Conservation (phyloP, 768 basidiomycete genomes). For the Lactifluus piperatus region DNA sequence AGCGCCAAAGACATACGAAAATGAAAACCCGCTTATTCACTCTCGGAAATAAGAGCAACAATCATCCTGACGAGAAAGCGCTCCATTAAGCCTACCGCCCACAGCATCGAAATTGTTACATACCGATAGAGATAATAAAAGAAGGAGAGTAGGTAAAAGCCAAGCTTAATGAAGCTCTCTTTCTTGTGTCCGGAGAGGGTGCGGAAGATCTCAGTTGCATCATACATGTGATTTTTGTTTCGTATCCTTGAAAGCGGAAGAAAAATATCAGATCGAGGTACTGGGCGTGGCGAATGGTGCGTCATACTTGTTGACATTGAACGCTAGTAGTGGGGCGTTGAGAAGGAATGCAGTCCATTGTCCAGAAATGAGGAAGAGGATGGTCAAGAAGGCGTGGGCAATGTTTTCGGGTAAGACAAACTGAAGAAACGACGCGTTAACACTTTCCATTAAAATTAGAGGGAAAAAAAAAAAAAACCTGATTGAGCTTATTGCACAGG, state of each 20-base stretch:
- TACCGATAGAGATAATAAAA: constrained; percentile 89
- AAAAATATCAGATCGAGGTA: neutral
- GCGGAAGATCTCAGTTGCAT: constrained; percentile 98
- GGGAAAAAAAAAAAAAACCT: constrained; percentile 39
- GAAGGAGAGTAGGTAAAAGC: constrained; percentile 86
- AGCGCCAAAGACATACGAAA: neutral
- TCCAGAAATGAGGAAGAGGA: constrained; percentile 87
- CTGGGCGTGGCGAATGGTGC: neutral
- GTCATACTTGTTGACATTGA: constrained; percentile 89
- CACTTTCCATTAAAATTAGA: neutral
- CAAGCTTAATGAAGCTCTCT: constrained; percentile 91
- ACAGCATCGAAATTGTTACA: constrained; percentile 23
- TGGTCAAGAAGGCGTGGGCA: constrained; percentile 85
- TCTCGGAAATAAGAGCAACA: constrained; percentile 42
- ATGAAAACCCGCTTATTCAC: constrained; percentile 25
- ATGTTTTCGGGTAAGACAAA: constrained; percentile 96
- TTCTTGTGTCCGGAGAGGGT: constrained; percentile 91
- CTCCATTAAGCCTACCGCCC: neutral
- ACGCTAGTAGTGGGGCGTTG: constrained; percentile 82
- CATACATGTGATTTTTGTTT: constrained; percentile 95
- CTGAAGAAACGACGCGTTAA: constrained; percentile 34
- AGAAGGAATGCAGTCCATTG: constrained; percentile 93
- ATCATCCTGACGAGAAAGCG: constrained; percentile 35
- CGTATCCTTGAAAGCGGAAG: constrained; percentile 52
- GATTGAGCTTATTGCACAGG: constrained; percentile 98